phyloP scores from a whole-genome alignment of 345 rosid genomes.

The Rhizophora mangle region DNA sequence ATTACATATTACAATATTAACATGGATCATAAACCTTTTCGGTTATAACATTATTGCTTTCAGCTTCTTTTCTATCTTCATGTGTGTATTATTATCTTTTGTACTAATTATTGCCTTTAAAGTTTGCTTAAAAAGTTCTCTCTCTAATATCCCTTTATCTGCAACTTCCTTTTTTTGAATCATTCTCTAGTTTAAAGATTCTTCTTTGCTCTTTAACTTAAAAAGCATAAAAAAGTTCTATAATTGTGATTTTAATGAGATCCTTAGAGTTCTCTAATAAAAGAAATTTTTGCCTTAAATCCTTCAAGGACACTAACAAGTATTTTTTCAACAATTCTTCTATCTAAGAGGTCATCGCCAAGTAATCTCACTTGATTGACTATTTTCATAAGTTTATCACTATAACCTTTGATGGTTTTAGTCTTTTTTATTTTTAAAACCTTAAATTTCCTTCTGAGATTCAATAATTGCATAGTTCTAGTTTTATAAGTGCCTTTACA shows the following conservation, averaged over 20 bases:
- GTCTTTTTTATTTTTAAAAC: not conserved
- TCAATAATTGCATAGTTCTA: not conserved
- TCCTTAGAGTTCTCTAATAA: not conserved
- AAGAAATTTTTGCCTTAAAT: not conserved
- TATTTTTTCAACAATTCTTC: not conserved
- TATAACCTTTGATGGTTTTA: not conserved
- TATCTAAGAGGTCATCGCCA: not conserved
- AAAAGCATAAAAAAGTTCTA: not conserved
- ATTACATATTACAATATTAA: too few species aligned
- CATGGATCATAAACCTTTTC: too few species aligned
- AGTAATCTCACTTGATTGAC: not conserved
- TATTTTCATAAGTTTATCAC: not conserved
- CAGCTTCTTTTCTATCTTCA: not conserved
- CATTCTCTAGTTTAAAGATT: too few species aligned
- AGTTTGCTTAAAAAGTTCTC: not conserved
- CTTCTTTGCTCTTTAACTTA: not conserved
- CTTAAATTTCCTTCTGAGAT: not conserved
- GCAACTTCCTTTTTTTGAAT: too few species aligned
- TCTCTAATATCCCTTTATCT: not conserved
- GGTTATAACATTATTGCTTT: too few species aligned
- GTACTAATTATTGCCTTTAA: not conserved
- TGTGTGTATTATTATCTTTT: not conserved
- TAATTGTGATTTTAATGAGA: not conserved
- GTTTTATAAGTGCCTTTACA: not conserved
- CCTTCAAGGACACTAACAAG: not conserved